Evolutionary conservation across 108 stramenopile species (phyloP).

Genomic region (Schizochytrium sp.): DNA sequence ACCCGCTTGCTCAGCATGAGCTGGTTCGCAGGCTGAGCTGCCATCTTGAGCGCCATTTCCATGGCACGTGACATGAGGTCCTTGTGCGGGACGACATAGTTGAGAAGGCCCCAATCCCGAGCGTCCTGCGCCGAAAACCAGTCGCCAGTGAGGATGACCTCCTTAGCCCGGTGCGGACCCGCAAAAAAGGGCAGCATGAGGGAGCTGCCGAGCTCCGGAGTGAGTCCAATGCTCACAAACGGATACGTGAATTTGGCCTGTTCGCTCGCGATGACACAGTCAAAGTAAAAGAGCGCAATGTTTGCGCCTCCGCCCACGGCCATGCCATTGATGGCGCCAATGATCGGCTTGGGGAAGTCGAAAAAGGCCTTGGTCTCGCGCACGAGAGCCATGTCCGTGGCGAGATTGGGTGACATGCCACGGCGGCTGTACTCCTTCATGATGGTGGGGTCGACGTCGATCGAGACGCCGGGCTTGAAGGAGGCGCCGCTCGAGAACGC

Average conservation of each 20-base stretch:
- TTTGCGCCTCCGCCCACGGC: conserved; percentile 16
- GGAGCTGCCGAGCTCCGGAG: conserved; percentile 15
- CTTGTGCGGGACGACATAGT: neutral
- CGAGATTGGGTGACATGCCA: neutral
- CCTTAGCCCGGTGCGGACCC: neutral
- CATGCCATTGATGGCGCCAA: neutral
- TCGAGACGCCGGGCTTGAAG: neutral
- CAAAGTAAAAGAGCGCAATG: neutral
- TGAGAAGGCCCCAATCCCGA: neutral
- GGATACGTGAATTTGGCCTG: conserved; percentile 3
- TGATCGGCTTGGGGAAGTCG: neutral
- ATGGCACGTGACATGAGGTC: neutral
- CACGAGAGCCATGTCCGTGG: neutral
- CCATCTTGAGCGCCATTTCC: neutral
- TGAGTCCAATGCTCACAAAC: neutral
- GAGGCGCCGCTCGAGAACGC: conserved; percentile 13
- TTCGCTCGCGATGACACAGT: neutral
- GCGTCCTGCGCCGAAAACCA: neutral
- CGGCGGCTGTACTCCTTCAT: neutral
- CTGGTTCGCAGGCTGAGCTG: neutral
- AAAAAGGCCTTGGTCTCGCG: neutral
- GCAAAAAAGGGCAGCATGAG: neutral
- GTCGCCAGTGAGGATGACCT: neutral
- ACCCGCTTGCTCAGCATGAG: neutral
- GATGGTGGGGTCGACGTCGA: neutral